These are phyloP conservation scores for Gaultheria prostrata DNA, from an alignment of 148 eudicot species.

Conservation along the genomic window DNA sequence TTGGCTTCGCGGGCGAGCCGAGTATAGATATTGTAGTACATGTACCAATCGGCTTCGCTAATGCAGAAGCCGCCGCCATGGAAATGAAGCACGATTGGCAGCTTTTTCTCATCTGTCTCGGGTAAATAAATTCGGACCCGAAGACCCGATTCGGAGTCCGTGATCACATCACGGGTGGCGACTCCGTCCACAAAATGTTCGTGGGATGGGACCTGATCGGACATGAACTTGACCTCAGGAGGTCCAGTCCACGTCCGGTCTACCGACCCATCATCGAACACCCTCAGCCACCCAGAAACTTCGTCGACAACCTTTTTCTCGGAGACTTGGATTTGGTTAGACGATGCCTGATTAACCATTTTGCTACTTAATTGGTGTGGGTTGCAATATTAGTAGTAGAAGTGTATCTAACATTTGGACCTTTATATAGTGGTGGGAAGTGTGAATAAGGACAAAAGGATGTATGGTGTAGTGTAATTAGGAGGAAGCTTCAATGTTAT, in stretches of 20 bases:
- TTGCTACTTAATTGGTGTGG: neutral
- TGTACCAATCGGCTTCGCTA: slow-evolving; percentile 62
- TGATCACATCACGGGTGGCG: slow-evolving; percentile 45
- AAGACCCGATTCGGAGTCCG: slow-evolving; percentile 19
- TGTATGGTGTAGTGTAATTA: neutral
- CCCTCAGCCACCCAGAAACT: slow-evolving; percentile 83
- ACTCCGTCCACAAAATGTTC: slow-evolving; percentile 55
- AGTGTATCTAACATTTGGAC: neutral
- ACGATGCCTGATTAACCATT: neutral
- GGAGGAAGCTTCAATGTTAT: neutral
- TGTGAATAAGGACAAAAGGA: neutral
- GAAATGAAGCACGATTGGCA: slow-evolving; percentile 69
- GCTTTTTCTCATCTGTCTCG: slow-evolving; percentile 33
- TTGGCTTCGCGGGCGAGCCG: slow-evolving; percentile 39
- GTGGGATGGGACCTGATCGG: slow-evolving; percentile 55
- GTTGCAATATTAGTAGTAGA: neutral
- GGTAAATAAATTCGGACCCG: slow-evolving; percentile 65
- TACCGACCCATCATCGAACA: slow-evolving; percentile 72
- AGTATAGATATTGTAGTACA: slow-evolving; percentile 67
- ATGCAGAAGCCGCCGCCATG: slow-evolving; percentile 90
- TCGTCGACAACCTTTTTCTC: slow-evolving; percentile 42
- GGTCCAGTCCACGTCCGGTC: slow-evolving; percentile 80
- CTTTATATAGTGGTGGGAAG: neutral
- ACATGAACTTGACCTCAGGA: slow-evolving; percentile 63
- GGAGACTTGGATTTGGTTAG: neutral